A percentile compares a stretch with the other conserved stretches of the same genome.
Evolutionary conservation across 371 early-diverging fungal species (phyloP).

Genomic region (Rhizomucor pusillus): DNA sequence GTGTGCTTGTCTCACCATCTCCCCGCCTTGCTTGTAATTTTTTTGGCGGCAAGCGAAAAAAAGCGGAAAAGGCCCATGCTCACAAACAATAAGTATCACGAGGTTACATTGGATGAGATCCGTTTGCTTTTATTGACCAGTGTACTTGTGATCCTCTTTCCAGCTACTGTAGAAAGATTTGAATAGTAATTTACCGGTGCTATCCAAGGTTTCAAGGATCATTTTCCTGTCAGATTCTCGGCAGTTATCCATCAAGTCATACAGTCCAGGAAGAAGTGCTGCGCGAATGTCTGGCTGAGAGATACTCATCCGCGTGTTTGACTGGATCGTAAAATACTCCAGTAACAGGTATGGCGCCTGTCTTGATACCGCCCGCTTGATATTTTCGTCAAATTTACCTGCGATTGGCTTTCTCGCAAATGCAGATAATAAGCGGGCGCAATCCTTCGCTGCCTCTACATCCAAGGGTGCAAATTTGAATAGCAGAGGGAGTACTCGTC

Average conservation of each 20-base stretch:
- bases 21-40: too few relatives aligned
- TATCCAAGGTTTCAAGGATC: constrained; percentile 63
- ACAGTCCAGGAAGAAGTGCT: constrained; percentile 60
- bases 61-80: too few relatives aligned
- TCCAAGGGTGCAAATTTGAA: constrained; percentile 11
- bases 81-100: too few relatives aligned
- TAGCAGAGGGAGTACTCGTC: constrained; percentile 8
- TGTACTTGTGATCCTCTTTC: constrained; percentile 59
- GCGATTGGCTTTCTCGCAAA: constrained; percentile 8
- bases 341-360: constrained; percentile 69
- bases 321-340: constrained; percentile 66
- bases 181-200: constrained; percentile 54
- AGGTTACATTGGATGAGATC: too few relatives aligned
- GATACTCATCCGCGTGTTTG: constrained; percentile 54
- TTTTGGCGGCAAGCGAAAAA: too few relatives aligned
- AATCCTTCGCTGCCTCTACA: constrained; percentile 5
- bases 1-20: too few relatives aligned
- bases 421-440: constrained; percentile 1
- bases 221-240: constrained; percentile 64
- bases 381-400: background rate
- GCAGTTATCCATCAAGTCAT: constrained; percentile 69
- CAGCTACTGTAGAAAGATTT: constrained; percentile 58
- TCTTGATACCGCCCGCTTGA: constrained; percentile 49
- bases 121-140: constrained; percentile 62
- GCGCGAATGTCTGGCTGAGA: constrained; percentile 46